These are phyloP conservation scores for Sextonia rubra DNA, from an alignment of 164 flowering plant species.

Conservation along the genomic window DNA sequence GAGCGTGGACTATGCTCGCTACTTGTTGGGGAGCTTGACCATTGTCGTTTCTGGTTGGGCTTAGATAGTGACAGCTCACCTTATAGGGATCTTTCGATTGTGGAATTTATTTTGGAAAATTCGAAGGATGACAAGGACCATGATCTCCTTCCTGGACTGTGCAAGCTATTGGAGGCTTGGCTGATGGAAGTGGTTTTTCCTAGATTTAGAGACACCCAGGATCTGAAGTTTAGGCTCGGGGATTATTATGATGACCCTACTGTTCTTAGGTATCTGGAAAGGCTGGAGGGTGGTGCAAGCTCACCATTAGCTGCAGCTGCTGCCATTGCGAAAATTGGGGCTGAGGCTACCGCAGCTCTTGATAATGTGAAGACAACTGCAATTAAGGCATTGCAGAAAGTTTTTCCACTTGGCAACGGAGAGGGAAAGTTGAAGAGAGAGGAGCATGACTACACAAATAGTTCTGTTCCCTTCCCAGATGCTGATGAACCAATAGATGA, in stretches of 20 bases:
- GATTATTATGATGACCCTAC: conserved; percentile 94
- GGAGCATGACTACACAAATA: conserved; percentile 28
- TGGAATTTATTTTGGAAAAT: conserved; percentile 68
- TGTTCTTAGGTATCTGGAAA: conserved; percentile 78
- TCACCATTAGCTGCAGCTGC: conserved; percentile 99
- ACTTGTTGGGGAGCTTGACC: conserved; percentile 86
- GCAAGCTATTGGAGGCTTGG: conserved; percentile 93
- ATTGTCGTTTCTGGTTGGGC: conserved; percentile 90
- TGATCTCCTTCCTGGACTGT: conserved; percentile 84
- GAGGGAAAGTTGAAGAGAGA: conserved; percentile 30
- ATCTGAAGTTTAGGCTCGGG: conserved; percentile 65
- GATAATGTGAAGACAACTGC: conserved; percentile 79
- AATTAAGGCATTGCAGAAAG: conserved; percentile 75
- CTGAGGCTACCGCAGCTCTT: conserved; percentile 83
- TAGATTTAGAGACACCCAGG: conserved; percentile 79
- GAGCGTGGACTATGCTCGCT: conserved; percentile 94
- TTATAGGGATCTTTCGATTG: conserved; percentile 69
- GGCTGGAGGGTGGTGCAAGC: conserved; percentile 69
- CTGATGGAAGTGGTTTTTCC: conserved; percentile 86
- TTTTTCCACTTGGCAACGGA: conserved; percentile 53
- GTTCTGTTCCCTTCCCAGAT: conserved; percentile 22
- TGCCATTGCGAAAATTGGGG: conserved; percentile 89
- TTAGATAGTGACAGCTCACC: conserved; percentile 67
- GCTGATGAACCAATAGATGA: conserved; percentile 21
- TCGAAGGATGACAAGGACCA: conserved; percentile 64